Evolutionary conservation across 345 rosid species (phyloP).

Genomic region (Eucalyptus lansdowneana): DNA sequence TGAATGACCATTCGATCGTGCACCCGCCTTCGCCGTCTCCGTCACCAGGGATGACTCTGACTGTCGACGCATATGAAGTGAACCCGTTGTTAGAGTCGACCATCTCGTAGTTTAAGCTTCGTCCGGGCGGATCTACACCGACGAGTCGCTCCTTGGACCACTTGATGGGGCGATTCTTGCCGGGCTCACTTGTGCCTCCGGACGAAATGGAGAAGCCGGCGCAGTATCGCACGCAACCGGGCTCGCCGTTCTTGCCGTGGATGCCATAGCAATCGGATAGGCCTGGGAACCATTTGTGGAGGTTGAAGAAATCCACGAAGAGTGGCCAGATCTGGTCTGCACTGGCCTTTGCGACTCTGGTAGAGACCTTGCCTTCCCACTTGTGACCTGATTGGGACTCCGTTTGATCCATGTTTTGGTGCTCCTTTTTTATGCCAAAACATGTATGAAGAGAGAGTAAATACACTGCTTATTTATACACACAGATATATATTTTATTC

Average conservation of each 20-base stretch:
- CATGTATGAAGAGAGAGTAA: not conserved
- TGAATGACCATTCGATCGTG: constrained; percentile 42
- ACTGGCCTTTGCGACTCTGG: constrained; percentile 12
- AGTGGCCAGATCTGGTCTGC: constrained; percentile 44
- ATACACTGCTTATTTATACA: not conserved
- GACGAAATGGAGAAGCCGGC: constrained; percentile 23
- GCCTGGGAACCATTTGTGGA: constrained; percentile 37
- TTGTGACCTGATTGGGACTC: not conserved
- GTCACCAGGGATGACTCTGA: constrained; percentile 14
- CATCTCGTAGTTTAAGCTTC: constrained; percentile 32
- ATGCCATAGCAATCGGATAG: constrained; percentile 31
- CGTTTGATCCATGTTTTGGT: not conserved
- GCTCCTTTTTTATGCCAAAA: not conserved
- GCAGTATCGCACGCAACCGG: constrained; percentile 45
- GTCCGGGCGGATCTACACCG: constrained; percentile 21
- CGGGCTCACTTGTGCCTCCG: not conserved
- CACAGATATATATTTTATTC: not conserved
- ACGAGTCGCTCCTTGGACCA: constrained; percentile 47
- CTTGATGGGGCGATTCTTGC: not conserved
- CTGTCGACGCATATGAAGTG: constrained; percentile 31
- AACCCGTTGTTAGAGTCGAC: constrained; percentile 54
- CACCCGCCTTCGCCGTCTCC: constrained; percentile 19
- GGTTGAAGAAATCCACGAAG: constrained; percentile 42
- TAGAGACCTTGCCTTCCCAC: constrained; percentile 41
- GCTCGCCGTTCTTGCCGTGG: constrained; percentile 47